Percentiles rank a stretch among this genome's conserved stretches.
Evolutionary conservation across 176 grass and related monocot species (phyloP).

Genomic region (Pontederia crassipes): DNA sequence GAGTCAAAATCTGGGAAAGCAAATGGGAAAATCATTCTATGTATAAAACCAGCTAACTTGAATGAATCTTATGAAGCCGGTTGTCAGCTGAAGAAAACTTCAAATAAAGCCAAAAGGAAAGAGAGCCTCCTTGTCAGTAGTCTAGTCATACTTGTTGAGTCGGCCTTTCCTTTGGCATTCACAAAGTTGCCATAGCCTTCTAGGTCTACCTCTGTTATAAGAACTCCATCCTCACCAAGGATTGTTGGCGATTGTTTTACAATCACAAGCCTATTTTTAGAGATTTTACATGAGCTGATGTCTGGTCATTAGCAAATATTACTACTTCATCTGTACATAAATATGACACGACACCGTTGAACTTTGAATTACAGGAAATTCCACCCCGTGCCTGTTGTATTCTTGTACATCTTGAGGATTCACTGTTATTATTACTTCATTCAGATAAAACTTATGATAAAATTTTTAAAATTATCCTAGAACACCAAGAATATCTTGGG

Average conservation of each 20-base stretch:
- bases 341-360: conserved; percentile 5
- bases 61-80: conserved; percentile 36
- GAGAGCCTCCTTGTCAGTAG: conserved; percentile 63
- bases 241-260: not conserved
- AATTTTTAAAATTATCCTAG: too few species aligned
- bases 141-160: too few species aligned
- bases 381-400: conserved; percentile 34
- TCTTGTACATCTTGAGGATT: conserved; percentile 55
- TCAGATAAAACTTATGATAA: not conserved
- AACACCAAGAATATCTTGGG: too few species aligned
- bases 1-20: too few species aligned
- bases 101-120: conserved; percentile 58
- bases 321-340: conserved; percentile 14
- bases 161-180: too few species aligned
- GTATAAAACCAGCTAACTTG: conserved; percentile 37
- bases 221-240: conserved; percentile 13
- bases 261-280: not conserved
- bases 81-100: conserved; percentile 34
- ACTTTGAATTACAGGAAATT: conserved; percentile 28
- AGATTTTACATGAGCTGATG: not conserved
- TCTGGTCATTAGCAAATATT: not conserved
- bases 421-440: not conserved
- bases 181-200: too few species aligned
- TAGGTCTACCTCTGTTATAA: conserved; percentile 75
- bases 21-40: too few species aligned